phyloP scores from a whole-genome alignment of 345 rosid species.

The Clausena lansium region DNA sequence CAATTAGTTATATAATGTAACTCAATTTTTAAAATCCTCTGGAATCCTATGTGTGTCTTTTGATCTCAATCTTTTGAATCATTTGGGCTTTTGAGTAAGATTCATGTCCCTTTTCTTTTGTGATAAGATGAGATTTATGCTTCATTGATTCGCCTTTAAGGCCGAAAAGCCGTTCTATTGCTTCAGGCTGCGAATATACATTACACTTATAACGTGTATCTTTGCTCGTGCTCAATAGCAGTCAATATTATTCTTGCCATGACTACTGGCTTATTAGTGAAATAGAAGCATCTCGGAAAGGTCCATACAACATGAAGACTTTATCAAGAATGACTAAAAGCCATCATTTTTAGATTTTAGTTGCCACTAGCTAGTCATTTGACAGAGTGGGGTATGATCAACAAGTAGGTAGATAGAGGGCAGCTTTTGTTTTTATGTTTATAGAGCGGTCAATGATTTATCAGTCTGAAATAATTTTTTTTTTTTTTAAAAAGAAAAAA shows the following conservation, averaged over 20 bases:
- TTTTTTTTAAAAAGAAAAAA: too few species aligned
- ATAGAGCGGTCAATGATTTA: conserved; percentile 17
- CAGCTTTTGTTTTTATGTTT: background rate
- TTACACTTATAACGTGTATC: too few species aligned
- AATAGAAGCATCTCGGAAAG: background rate
- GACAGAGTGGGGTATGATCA: background rate
- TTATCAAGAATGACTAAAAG: background rate
- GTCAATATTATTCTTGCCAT: background rate
- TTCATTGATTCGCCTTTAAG: conserved; percentile 37
- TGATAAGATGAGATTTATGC: conserved; percentile 49
- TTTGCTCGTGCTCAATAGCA: background rate
- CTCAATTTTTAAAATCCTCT: conserved; percentile 13
- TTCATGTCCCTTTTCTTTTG: conserved; percentile 43
- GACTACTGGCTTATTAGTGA: background rate
- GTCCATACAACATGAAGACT: background rate
- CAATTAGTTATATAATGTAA: background rate
- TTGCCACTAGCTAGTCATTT: background rate
- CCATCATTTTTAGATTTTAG: background rate
- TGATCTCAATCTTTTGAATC: conserved; percentile 32
- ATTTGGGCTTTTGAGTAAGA: conserved; percentile 41
- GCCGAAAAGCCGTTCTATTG: conserved; percentile 8
- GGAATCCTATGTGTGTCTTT: conserved; percentile 50
- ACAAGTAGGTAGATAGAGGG: background rate
- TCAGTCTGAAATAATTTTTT: conserved; percentile 13
- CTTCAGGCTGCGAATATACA: background rate